These are phyloP conservation scores for Agaricales sp. DNA, from an alignment of 1,284 basidiomycete species.

Conservation along the genomic window DNA sequence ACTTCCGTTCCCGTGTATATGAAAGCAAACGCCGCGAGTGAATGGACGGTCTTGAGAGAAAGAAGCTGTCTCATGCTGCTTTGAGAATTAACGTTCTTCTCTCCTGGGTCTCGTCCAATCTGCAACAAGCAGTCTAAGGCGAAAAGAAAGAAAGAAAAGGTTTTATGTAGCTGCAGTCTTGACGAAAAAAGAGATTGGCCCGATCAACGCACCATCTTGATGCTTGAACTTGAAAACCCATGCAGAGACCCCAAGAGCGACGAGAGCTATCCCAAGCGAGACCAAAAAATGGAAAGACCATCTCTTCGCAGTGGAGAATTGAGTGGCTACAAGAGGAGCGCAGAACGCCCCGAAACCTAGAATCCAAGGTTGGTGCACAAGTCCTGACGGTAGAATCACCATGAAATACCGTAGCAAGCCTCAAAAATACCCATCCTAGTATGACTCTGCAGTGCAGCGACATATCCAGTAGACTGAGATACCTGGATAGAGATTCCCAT, in stretches of 20 bases:
- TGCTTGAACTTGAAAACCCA: slow-evolving; percentile 34
- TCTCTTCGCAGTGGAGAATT: slow-evolving; percentile 24
- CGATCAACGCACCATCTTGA: slow-evolving; percentile 30
- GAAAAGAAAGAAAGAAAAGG: no score
- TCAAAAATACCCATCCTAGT: slow-evolving; percentile 27
- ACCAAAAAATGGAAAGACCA: slow-evolving; percentile 42
- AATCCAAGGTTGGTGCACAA: not conserved
- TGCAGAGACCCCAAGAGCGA: slow-evolving; percentile 26
- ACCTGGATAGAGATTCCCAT: slow-evolving; percentile 36
- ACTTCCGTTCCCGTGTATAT: slow-evolving; percentile 39
- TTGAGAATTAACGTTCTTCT: slow-evolving; percentile 10
- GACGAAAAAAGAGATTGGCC: no score
- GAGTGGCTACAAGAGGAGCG: slow-evolving; percentile 34
- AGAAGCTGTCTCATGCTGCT: slow-evolving; percentile 27
- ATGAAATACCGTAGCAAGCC: slow-evolving; percentile 19
- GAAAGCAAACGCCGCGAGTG: slow-evolving; percentile 33
- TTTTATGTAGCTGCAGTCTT: no score
- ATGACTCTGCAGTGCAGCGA: slow-evolving; percentile 20
- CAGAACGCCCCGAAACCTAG: slow-evolving; percentile 31
- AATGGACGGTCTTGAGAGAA: slow-evolving; percentile 24
- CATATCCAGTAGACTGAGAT: slow-evolving; percentile 30
- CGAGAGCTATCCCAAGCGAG: slow-evolving; percentile 33
- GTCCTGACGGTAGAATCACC: not conserved
- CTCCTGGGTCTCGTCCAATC: slow-evolving; percentile 19
- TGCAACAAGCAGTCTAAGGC: slow-evolving; percentile 15